phyloP scores from a whole-genome alignment of 179 eudicot species.

The Drosera spatulata region DNA sequence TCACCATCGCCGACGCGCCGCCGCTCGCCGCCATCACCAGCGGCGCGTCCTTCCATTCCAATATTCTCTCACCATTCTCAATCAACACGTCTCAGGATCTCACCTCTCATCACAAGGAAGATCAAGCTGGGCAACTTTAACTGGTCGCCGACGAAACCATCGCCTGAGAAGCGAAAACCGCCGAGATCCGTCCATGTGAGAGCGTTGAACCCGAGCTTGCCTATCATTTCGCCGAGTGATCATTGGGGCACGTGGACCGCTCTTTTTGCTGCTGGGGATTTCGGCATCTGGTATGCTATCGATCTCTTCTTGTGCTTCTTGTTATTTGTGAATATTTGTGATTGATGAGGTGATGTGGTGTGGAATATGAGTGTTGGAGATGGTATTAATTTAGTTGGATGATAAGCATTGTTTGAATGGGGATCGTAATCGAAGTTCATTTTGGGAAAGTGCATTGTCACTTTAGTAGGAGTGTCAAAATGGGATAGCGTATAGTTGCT shows the following conservation, averaged over 20 bases:
- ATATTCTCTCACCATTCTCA: not conserved
- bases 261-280: constrained; percentile 58
- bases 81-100: constrained; percentile 1
- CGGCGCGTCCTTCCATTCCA: constrained; percentile 3
- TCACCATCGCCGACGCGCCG: constrained; percentile 1
- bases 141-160: constrained; percentile 1
- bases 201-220: constrained; percentile 34
- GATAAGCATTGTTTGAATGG: too few species aligned
- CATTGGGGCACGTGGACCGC: constrained; percentile 87
- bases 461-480: too few species aligned
- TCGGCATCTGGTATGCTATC: constrained; percentile 48
- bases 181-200: constrained; percentile 23
- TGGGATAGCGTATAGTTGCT: too few species aligned
- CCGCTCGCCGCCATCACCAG: constrained; percentile 6
- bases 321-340: not conserved
- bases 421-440: too few species aligned
- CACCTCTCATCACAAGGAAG: not conserved
- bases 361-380: not conserved
- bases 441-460: too few species aligned
- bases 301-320: not conserved
- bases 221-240: constrained; percentile 58
- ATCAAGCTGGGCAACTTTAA: not conserved
- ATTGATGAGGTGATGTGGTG: not conserved
- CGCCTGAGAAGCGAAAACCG: constrained; percentile 5
- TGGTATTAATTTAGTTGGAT: too few species aligned